Evolutionary conservation across 2,329 filamentous ascomycete genomes (phyloP).

Genomic region (Neonectria ditissima): DNA sequence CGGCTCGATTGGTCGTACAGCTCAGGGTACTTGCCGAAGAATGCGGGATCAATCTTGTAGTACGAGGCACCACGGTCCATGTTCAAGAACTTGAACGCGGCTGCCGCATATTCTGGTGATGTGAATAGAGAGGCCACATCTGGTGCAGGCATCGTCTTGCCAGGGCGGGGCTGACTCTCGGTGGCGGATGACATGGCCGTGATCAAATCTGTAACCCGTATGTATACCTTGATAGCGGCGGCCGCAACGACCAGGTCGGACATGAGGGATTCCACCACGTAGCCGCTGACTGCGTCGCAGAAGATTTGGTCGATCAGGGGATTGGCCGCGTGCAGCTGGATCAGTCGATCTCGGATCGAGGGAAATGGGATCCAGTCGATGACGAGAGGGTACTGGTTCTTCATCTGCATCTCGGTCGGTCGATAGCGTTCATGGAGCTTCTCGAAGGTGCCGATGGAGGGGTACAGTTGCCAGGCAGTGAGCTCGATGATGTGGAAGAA

Average conservation of each 20-base stretch:
- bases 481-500: slow-evolving; percentile 51
- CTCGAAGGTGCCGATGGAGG: slow-evolving; percentile 43
- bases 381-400: slow-evolving; percentile 43
- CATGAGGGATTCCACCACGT: slow-evolving; percentile 48
- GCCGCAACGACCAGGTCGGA: slow-evolving; percentile 44
- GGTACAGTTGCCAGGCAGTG: slow-evolving; percentile 49
- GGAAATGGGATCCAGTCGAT: slow-evolving; percentile 50
- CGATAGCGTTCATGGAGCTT: slow-evolving; percentile 46
- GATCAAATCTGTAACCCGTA: slow-evolving; percentile 47
- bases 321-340: slow-evolving; percentile 48
- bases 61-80: slow-evolving; percentile 48
- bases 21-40: slow-evolving; percentile 49
- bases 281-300: slow-evolving; percentile 49
- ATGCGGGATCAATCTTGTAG: slow-evolving; percentile 50
- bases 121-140: slow-evolving; percentile 41
- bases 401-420: slow-evolving; percentile 43
- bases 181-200: slow-evolving; percentile 39
- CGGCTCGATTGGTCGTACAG: slow-evolving; percentile 44
- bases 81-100: slow-evolving; percentile 45
- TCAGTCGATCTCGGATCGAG: slow-evolving; percentile 44
- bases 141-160: slow-evolving; percentile 41
- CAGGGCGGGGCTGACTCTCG: slow-evolving; percentile 2
- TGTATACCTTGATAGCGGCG: slow-evolving; percentile 43
- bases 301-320: slow-evolving; percentile 49
- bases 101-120: slow-evolving; percentile 39